These are phyloP conservation scores for Acer yangbiense DNA, from an alignment of 345 rosid genomes.

Conservation along the genomic window DNA sequence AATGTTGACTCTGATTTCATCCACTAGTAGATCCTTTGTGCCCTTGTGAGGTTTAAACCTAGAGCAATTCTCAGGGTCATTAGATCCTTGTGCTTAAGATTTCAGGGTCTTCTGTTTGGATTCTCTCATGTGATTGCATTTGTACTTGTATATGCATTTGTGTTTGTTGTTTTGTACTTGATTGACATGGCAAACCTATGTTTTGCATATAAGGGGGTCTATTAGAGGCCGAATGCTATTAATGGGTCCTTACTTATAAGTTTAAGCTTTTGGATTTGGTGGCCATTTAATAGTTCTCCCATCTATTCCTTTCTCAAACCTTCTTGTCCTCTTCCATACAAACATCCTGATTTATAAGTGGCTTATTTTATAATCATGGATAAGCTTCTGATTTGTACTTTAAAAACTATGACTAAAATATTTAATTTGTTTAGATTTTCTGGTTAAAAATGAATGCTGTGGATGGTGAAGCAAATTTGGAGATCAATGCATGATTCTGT, in stretches of 20 bases:
- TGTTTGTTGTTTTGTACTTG: background rate
- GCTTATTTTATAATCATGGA: background rate
- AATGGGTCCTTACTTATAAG: background rate
- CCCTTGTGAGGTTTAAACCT: background rate
- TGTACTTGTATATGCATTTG: too few species aligned
- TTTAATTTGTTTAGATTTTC: background rate
- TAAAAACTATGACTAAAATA: background rate
- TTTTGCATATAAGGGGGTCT: background rate
- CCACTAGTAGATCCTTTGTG: background rate
- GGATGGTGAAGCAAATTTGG: background rate
- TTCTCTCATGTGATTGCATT: background rate
- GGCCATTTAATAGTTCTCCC: background rate
- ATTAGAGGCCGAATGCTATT: background rate
- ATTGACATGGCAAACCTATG: background rate
- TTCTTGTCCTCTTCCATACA: background rate
- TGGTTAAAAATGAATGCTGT: conserved; percentile 3
- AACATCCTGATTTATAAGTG: background rate
- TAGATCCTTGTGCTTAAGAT: too few species aligned
- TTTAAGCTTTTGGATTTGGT: background rate
- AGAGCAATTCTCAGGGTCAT: background rate
- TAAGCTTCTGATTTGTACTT: background rate
- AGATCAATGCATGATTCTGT: background rate
- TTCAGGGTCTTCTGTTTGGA: background rate
- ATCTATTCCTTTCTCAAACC: background rate
- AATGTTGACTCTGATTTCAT: background rate